phyloP scores from a whole-genome alignment of 73 alveolate species.

The Uronychia binucleata region DNA sequence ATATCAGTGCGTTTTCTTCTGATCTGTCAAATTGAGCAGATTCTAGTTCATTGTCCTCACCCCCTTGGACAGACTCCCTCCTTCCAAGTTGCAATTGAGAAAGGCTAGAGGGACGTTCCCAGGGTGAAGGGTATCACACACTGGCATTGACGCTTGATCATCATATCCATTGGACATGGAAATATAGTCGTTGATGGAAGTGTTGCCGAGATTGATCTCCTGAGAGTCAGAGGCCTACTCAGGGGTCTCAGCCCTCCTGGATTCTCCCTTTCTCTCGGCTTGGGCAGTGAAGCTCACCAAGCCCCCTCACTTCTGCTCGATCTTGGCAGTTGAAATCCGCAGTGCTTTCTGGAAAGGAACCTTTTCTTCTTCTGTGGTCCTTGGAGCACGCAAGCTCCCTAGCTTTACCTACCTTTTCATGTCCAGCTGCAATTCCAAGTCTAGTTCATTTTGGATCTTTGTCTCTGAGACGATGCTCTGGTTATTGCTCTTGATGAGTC shows the following conservation, averaged over 20 bases:
- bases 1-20: not conserved
- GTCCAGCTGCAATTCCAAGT: not conserved
- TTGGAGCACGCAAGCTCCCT: not conserved
- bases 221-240: not conserved
- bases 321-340: not conserved
- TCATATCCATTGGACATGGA: not conserved
- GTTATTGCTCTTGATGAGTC: not conserved
- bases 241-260: not conserved
- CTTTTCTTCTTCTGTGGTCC: not conserved
- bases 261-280: not conserved
- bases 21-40: not conserved
- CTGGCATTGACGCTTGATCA: not conserved
- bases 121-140: not conserved
- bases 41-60: not conserved
- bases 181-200: not conserved
- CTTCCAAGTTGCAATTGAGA: not conserved
- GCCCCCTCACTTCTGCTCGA: not conserved
- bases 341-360: not conserved
- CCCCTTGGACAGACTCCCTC: not conserved
- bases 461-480: not conserved
- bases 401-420: not conserved
- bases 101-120: not conserved
- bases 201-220: not conserved
- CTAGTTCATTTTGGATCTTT: not conserved
- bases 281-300: not conserved